These are phyloP conservation scores for Metrosideros polymorpha DNA, from an alignment of 441 rosid species.

Conservation along the genomic window DNA sequence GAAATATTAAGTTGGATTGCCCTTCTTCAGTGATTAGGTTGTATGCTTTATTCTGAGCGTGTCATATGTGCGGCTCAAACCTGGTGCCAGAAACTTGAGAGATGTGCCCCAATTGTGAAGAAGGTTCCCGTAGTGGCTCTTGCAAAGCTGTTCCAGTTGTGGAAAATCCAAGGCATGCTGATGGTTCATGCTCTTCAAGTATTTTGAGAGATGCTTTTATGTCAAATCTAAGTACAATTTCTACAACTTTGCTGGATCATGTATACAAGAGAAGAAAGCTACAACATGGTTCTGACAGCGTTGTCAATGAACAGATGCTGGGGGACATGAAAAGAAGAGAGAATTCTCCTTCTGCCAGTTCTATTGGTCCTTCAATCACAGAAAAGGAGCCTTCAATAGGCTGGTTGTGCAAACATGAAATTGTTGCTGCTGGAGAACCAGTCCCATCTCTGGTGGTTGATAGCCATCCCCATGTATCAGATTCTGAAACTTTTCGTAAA, in stretches of 20 bases:
- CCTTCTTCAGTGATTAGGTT: background rate
- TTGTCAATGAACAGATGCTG: conserved; percentile 13
- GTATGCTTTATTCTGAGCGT: background rate
- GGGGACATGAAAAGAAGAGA: conserved; percentile 20
- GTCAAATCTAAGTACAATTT: conserved; percentile 28
- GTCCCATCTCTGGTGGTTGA: conserved; percentile 8
- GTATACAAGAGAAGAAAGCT: conserved; percentile 60
- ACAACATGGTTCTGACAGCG: conserved; percentile 14
- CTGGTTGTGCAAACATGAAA: conserved; percentile 12
- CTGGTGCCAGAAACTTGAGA: conserved; percentile 23
- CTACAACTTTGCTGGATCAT: conserved; percentile 20
- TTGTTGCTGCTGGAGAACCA: conserved; percentile 14
- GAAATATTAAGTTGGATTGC: background rate
- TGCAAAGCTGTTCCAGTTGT: conserved; percentile 20
- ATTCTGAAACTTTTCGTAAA: conserved; percentile 12
- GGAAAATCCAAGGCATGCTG: conserved; percentile 20
- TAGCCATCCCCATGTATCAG: conserved; percentile 6
- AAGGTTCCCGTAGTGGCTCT: conserved; percentile 24
- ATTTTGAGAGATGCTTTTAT: conserved; percentile 20
- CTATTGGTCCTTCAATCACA: conserved; percentile 25
- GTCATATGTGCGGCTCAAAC: background rate
- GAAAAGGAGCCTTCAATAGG: conserved; percentile 15
- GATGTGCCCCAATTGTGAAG: conserved; percentile 41
- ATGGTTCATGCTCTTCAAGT: conserved; percentile 18
- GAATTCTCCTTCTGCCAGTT: conserved; percentile 30